phyloP scores from a whole-genome alignment of 2,329 filamentous ascomycete genomes.

The Fusarium sp. region DNA sequence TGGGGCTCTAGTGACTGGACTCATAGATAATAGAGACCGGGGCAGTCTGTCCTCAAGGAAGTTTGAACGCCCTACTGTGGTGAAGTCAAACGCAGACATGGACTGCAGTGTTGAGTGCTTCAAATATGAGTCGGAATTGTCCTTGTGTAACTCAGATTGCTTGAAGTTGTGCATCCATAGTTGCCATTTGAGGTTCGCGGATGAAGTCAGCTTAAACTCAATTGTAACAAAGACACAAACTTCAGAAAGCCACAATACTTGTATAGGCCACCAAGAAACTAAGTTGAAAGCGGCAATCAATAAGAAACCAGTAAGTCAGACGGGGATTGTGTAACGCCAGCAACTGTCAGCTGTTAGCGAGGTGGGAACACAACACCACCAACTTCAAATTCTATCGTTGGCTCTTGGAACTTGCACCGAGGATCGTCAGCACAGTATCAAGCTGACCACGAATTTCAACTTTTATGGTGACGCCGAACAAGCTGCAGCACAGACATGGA shows the following conservation, averaged over 20 bases:
- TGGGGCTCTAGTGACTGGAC: neutral
- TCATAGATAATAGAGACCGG: neutral
- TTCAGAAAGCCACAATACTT: neutral
- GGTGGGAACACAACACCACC: slow-evolving; percentile 13
- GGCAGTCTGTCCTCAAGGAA: too few relatives aligned
- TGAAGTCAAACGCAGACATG: neutral
- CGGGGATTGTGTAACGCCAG: neutral
- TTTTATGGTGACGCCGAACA: slow-evolving; percentile 9
- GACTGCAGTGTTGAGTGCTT: neutral
- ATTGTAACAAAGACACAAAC: neutral
- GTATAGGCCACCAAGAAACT: neutral
- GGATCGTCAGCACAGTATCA: neutral
- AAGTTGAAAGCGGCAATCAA: slow-evolving; percentile 2
- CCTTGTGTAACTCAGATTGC: neutral
- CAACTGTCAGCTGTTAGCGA: slow-evolving; percentile 13
- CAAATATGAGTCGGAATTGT: neutral
- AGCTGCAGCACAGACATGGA: slow-evolving; percentile 1
- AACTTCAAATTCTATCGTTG: slow-evolving; percentile 20
- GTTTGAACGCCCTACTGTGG: neutral
- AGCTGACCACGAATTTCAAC: neutral
- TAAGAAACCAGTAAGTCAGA: neutral
- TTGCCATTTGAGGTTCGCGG: neutral
- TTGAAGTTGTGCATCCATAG: neutral
- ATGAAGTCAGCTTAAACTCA: neutral
- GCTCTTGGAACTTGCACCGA: neutral